Evolutionary conservation across 164 flowering plant genomes (phyloP), one percentile per base, ranked within the genome.

Genomic region (grape (Vitis vinifera)): DNA sequence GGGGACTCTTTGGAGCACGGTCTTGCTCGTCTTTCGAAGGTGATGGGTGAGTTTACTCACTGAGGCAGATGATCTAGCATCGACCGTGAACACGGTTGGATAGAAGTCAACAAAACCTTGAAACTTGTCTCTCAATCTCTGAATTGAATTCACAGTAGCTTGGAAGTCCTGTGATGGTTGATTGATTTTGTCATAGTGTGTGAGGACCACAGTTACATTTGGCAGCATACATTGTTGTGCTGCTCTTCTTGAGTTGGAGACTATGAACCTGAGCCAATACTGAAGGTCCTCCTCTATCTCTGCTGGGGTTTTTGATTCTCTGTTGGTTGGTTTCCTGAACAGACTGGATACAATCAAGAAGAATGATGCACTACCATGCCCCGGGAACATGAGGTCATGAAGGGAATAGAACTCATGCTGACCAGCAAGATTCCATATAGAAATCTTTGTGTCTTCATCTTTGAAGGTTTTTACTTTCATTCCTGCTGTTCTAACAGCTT

Each of bases 351-450:
- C 67, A 63, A 95, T 84, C 23, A 95, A 71, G 82, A 95, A 95
- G 76, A 82, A 78, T 2, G 93, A 88, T 9, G 98, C 90, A 77
- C 98, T 89, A 1, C 94, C 93, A 76, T 86, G 90, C 50, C 97
- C 97, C 2, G 99, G 99, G 78, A 93, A 93, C 94, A 95, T 88
- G 75, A 95, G 86, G 66, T 95, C 99, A 72, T 93, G 98, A 60
- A 91, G 87, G 14, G 94, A 82, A 66, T 80, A 88, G 71, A 85
- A 83, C 62, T 93, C 96, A 23, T 88, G 92, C 82, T 93, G 94
- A 31, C 98, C 97, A 0, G 86, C 89, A 56, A 95, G 88, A 72
- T 93, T 93, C 98, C 99, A 93, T 61, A 95, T 80, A 37, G 99
- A 91, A 27, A 95, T 89, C 80, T 87, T 91, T 58, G 83, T 84